Evolutionary conservation across 441 rosid genomes (phyloP).

Genomic region (Populus tomentosa): DNA sequence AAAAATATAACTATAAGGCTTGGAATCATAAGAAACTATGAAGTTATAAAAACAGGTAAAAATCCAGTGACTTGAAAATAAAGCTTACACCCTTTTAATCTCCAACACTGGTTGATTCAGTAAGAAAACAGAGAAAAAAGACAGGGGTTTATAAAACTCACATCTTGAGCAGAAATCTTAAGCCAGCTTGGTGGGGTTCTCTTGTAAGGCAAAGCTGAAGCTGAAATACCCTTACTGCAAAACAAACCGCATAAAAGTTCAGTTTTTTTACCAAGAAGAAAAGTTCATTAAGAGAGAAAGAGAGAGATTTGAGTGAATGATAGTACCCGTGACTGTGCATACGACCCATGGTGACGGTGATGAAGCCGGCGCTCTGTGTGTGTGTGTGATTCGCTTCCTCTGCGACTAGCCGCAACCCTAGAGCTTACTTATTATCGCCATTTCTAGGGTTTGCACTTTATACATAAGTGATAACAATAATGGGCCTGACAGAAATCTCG

Average conservation of each 20-base stretch:
- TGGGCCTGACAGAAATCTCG: background rate
- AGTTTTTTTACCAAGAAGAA: background rate
- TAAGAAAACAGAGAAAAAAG: background rate
- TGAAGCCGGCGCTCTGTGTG: background rate
- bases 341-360: slow-evolving; percentile 63
- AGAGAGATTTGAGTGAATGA: background rate
- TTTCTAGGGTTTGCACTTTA: slow-evolving; percentile 15
- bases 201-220: slow-evolving; percentile 87
- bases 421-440: background rate
- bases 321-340: slow-evolving; percentile 81
- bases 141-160: background rate
- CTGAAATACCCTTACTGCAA: slow-evolving; percentile 62
- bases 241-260: background rate
- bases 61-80: background rate
- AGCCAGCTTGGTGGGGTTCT: slow-evolving; percentile 78
- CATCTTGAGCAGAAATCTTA: slow-evolving; percentile 61
- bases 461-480: background rate
- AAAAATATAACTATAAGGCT: background rate
- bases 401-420: slow-evolving; percentile 26
- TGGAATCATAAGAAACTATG: background rate
- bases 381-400: slow-evolving; percentile 8
- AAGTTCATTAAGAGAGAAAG: background rate
- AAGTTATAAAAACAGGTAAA: background rate
- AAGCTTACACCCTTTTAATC: background rate
- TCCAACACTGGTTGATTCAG: background rate